A percentile compares a stretch with the other conserved stretches of the same genome.
These are phyloP conservation scores for Bipolaris victoriae DNA, from an alignment of 2,329 filamentous ascomycete species.

Conservation along the genomic window DNA sequence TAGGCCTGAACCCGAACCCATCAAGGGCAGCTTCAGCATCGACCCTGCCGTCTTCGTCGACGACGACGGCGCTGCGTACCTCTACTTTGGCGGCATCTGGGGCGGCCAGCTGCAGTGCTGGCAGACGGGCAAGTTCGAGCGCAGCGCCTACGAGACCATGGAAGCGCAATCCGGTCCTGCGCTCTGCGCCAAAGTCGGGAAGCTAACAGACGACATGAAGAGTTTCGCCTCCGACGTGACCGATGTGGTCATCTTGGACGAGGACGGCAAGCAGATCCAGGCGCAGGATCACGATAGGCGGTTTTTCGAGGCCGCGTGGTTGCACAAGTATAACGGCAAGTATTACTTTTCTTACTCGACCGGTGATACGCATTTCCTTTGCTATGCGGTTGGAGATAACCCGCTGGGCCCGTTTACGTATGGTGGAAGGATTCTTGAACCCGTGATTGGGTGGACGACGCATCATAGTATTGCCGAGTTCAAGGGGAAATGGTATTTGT, in stretches of 20 bases:
- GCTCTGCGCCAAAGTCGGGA: constrained; percentile 70
- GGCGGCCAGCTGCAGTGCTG: constrained; percentile 82
- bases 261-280: constrained; percentile 59
- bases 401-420: constrained; percentile 77
- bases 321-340: constrained; percentile 71
- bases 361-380: constrained; percentile 76
- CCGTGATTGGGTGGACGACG: constrained; percentile 80
- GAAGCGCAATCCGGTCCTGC: constrained; percentile 55
- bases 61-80: constrained; percentile 66
- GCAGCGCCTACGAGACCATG: constrained; percentile 31
- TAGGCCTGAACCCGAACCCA: constrained; percentile 66
- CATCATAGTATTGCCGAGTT: constrained; percentile 82
- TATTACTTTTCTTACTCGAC: constrained; percentile 83
- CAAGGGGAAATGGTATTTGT: constrained; percentile 72
- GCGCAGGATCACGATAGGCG: constrained; percentile 74
- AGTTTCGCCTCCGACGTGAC: constrained; percentile 62
- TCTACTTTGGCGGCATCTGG: constrained; percentile 83
- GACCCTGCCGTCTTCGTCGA: constrained; percentile 80
- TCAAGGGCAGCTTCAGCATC: constrained; percentile 74
- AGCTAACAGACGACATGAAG: constrained; percentile 69
- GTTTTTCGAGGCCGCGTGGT: constrained; percentile 83
- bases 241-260: constrained; percentile 69
- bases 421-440: constrained; percentile 72
- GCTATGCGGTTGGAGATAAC: constrained; percentile 68
- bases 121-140: constrained; percentile 65